Base-by-base conservation (phyloP, 2,329 filamentous ascomycete genomes). In the Zasmidium citrigriseum region DNA sequence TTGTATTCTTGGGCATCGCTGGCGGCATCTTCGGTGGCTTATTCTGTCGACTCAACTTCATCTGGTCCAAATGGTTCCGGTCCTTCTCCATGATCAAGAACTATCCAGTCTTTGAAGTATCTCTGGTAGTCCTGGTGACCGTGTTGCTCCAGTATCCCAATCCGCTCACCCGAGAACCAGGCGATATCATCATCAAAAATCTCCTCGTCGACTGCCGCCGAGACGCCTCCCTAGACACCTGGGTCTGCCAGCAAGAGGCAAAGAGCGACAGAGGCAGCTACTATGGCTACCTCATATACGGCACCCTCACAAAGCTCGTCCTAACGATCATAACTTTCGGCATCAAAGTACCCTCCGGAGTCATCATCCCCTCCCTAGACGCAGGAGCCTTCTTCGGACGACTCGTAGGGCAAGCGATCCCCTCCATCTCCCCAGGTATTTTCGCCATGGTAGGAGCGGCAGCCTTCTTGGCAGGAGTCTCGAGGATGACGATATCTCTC, bases 401-500 rank as follows among this genome's bases (percentile, higher is more conserved):
- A 2, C 74, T 86, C 2, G 65, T 85, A 1, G 83, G 79, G 60
- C 71, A 82, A 64, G 65, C 67, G 14, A 70, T 80, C 16, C 66
- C 70, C 0, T 68, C 70, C 7, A 82, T 83, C 18, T 82, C 81
- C 1, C 83, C 84, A 0, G 82, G 83, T 2, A 84, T 86, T 53
- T 85, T 85, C 68, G 83, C 83, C 55, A 84, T 86, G 80, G 82
- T 86, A 10, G 83, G 83, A 1, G 79, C 83, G 0, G 82, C 80
- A 2, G 82, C 83, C 0, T 86, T 86, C 66, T 77, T 86, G 0
- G 83, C 83, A 0, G 83, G 83, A 4, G 82, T 86, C 1, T 80
- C 78, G 11, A 75, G 83, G 38, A 85, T 85, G 83, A 85, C 83
- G 0, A 80, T 85, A 10, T 82, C 79, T 1, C 75, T 86, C 5